A percentile compares a stretch with the other conserved stretches of the same genome.
Conservation (phyloP, 345 rosid genomes). For the Orychophragmus violaceus region DNA sequence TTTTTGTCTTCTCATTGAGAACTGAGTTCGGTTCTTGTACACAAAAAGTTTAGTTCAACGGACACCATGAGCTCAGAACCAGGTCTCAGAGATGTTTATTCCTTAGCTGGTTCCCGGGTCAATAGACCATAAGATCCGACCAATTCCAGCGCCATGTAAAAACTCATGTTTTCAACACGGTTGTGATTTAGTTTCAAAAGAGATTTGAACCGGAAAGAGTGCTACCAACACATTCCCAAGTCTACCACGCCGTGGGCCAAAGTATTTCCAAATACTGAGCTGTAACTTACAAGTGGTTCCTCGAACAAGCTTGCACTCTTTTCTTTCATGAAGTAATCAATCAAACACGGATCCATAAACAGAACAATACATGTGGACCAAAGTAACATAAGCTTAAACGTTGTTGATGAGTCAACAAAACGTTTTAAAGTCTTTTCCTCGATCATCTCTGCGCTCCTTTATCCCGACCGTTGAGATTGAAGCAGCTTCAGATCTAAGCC, state of each 20-base stretch:
- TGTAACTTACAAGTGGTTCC: background rate
- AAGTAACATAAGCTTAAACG: background rate
- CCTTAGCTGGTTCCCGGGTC: no score
- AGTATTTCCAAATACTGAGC: background rate
- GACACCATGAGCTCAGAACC: no score
- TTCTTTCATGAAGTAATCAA: constrained; percentile 1
- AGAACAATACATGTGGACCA: constrained; percentile 4
- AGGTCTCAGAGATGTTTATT: no score
- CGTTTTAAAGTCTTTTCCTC: background rate
- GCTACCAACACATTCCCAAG: no score
- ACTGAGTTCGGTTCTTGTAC: background rate
- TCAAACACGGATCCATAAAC: constrained; percentile 7
- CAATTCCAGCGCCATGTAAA: no score
- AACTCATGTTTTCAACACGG: no score
- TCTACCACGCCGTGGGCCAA: no score
- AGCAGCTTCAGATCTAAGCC: constrained; percentile 6
- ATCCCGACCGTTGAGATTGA: background rate
- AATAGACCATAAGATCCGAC: no score
- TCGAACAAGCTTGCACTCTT: background rate
- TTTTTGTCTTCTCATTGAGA: background rate
- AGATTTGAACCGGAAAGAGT: no score
- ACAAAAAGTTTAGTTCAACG: no score
- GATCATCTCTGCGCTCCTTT: background rate
- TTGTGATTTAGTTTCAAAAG: no score
- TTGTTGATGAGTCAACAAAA: background rate